These are phyloP conservation scores for Leptographium procerum DNA, from an alignment of 2,329 filamentous ascomycete species.

Conservation along the genomic window DNA sequence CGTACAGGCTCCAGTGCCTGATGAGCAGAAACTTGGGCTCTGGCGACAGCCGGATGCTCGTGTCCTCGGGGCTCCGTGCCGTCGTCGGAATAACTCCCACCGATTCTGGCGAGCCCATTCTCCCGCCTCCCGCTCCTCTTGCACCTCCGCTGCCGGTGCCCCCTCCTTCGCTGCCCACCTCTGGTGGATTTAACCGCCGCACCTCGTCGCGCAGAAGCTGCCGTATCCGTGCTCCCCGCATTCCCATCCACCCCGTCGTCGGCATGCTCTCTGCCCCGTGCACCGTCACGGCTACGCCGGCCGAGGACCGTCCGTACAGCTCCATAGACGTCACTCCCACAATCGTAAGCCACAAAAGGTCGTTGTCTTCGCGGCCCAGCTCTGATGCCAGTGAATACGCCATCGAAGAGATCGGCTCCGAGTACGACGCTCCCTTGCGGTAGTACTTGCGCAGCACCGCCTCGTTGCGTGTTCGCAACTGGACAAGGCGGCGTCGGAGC, in stretches of 20 bases:
- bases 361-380: conserved; percentile 90
- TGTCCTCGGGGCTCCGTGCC: conserved; percentile 80
- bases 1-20: conserved; percentile 93
- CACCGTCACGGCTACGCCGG: conserved; percentile 57
- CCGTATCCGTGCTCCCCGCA: conserved; percentile 72
- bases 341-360: conserved; percentile 88
- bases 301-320: conserved; percentile 75
- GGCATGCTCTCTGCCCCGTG: conserved; percentile 42
- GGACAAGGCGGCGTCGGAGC: conserved; percentile 61
- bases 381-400: conserved; percentile 92
- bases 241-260: conserved; percentile 65
- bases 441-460: conserved; percentile 71
- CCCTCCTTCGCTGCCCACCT: conserved; percentile 29
- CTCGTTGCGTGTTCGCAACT: conserved; percentile 68
- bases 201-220: conserved; percentile 88
- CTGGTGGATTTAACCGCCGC: conserved; percentile 76
- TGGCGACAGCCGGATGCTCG: conserved; percentile 79
- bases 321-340: conserved; percentile 93
- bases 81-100: conserved; percentile 84
- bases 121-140: conserved; percentile 22
- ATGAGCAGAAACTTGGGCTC: conserved; percentile 90
- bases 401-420: conserved; percentile 88
- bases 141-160: conserved; percentile 15
- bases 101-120: conserved; percentile 50
- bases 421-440: conserved; percentile 75